Conservation (phyloP, 2,329 filamentous ascomycete species). For the Aspergillus ochraceus region DNA sequence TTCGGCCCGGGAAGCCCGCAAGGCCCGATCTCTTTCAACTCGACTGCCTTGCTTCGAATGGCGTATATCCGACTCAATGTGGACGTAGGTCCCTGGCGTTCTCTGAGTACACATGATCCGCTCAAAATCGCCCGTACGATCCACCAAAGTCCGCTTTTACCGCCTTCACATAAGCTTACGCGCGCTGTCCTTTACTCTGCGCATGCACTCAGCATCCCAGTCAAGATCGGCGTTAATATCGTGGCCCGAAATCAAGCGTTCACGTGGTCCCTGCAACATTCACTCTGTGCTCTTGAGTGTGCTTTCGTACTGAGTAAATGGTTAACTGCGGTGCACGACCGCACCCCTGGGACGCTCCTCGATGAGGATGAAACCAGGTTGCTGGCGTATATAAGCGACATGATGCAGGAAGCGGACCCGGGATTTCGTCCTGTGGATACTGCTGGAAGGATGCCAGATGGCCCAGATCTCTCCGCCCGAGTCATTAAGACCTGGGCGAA, state of each 20-base stretch:
- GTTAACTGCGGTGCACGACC: conserved; percentile 15
- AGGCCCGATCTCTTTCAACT: conserved; percentile 15
- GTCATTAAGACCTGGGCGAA: conserved; percentile 27
- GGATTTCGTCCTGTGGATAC: neutral
- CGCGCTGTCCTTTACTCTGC: conserved; percentile 10
- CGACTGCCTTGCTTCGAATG: conserved; percentile 14
- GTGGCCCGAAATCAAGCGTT: conserved; percentile 19
- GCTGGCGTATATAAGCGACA: neutral
- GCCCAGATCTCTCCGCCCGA: neutral
- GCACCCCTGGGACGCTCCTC: neutral
- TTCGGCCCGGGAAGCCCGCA: conserved; percentile 29
- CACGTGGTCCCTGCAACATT: conserved; percentile 21
- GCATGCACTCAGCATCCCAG: conserved; percentile 14
- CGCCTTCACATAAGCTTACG: neutral
- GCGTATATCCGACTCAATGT: conserved; percentile 13
- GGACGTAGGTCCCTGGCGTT: conserved; percentile 4
- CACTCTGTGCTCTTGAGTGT: conserved; percentile 22
- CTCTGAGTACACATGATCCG: conserved; percentile 1
- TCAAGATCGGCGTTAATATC: conserved; percentile 17
- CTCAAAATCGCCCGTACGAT: neutral
- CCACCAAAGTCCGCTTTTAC: neutral
- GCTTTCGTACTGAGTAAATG: conserved; percentile 39
- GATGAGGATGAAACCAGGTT: conserved; percentile 4
- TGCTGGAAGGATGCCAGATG: no score
- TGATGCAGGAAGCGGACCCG: conserved; percentile 12